These are phyloP conservation scores for maize (Zea mays) DNA, from an alignment of 176 grass and related monocot genomes.

Conservation along the genomic window DNA sequence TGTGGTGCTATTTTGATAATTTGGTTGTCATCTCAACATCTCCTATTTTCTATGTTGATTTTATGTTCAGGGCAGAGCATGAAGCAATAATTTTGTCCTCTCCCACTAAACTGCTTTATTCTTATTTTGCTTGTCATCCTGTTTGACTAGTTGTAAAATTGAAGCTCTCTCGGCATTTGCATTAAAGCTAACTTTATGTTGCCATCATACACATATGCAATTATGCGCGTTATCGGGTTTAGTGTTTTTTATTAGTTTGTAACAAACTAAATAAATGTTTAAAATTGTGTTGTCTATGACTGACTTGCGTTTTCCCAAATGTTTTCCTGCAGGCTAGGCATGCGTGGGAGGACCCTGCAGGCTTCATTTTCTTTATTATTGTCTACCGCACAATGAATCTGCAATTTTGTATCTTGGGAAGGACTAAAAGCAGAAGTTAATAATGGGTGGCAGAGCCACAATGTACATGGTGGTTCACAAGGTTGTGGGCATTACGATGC, in stretches of 20 bases:
- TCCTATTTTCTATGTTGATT: not conserved
- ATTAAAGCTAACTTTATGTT: not conserved
- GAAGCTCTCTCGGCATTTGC: not conserved
- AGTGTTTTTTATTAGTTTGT: not conserved
- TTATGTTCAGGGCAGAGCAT: not conserved
- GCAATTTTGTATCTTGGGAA: slow-evolving; percentile 16
- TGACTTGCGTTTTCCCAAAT: slow-evolving; percentile 2
- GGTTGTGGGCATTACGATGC: not conserved
- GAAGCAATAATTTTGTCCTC: not conserved
- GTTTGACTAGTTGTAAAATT: slow-evolving; percentile 2
- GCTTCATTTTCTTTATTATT: slow-evolving; percentile 2
- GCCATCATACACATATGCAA: not conserved
- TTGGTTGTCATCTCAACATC: not conserved
- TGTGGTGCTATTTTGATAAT: not conserved
- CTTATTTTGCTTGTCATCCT: not conserved
- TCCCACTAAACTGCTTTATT: not conserved
- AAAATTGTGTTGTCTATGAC: not conserved
- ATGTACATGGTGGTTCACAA: not conserved
- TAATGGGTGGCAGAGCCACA: slow-evolving; percentile 30
- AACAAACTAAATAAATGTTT: slow-evolving; percentile 5
- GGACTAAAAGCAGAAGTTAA: slow-evolving; percentile 19
- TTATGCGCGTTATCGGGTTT: not conserved
- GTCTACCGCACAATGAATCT: slow-evolving; percentile 17
- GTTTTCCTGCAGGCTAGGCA: slow-evolving; percentile 21
- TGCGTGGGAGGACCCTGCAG: not conserved